Evolutionary conservation across 805 yeast species (phyloP).

Genomic region (Candida odintsovae): DNA sequence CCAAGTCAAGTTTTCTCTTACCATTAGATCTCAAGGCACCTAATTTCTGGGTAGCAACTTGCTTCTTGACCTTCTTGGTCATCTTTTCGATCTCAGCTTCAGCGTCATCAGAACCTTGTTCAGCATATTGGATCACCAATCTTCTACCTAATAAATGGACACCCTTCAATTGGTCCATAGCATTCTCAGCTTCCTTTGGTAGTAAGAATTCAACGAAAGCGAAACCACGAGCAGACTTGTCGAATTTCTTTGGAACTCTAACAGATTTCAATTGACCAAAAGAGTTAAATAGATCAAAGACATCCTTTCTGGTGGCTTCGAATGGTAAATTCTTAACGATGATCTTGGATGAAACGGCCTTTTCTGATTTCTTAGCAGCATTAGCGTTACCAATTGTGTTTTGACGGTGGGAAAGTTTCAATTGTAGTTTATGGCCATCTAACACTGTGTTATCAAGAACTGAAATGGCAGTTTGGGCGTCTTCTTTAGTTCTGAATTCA

Average conservation of each 20-base stretch:
- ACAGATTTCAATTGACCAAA: slow-evolving; percentile 94
- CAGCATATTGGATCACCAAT: slow-evolving; percentile 88
- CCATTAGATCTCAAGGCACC: slow-evolving; percentile 68
- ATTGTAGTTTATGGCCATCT: slow-evolving; percentile 85
- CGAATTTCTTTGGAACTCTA: slow-evolving; percentile 93
- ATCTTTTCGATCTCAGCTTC: slow-evolving; percentile 88
- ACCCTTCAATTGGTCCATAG: slow-evolving; percentile 90
- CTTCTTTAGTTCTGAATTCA: slow-evolving; percentile 73
- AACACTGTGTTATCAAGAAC: slow-evolving; percentile 70
- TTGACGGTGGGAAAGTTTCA: slow-evolving; percentile 82
- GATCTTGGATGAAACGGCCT: slow-evolving; percentile 58
- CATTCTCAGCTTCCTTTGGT: slow-evolving; percentile 86
- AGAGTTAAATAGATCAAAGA: slow-evolving; percentile 87
- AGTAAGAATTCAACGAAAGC: slow-evolving; percentile 92
- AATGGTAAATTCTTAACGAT: slow-evolving; percentile 96
- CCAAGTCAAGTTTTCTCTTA: slow-evolving; percentile 62
- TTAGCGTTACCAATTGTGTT: slow-evolving; percentile 30
- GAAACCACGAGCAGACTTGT: slow-evolving; percentile 92
- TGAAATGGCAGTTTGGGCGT: slow-evolving; percentile 71
- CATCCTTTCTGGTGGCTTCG: slow-evolving; percentile 89
- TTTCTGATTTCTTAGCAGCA: slow-evolving; percentile 18
- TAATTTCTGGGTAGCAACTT: slow-evolving; percentile 69
- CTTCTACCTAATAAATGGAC: slow-evolving; percentile 96
- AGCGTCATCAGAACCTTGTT: slow-evolving; percentile 72
- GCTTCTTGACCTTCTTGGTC: slow-evolving; percentile 80